phyloP scores from a whole-genome alignment of 805 yeast species.

The Candida arabinofermentans region DNA sequence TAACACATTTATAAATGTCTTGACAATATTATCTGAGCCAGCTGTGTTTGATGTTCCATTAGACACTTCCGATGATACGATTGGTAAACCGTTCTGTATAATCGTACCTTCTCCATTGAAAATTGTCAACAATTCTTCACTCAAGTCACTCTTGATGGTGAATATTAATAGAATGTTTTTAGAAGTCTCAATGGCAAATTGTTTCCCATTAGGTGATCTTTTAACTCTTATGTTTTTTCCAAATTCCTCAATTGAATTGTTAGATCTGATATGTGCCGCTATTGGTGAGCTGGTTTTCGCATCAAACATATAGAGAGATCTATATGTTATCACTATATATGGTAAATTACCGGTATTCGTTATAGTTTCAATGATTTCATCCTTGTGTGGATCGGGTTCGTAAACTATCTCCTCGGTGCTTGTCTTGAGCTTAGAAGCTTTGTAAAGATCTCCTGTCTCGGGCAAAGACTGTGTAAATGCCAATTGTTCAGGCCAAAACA shows the following conservation, averaged over 20 bases:
- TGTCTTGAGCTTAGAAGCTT: slow-evolving; percentile 9
- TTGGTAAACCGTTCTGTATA: slow-evolving; percentile 33
- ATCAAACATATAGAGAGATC: slow-evolving; percentile 37
- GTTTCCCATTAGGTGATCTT: slow-evolving; percentile 34
- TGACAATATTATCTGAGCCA: slow-evolving; percentile 16
- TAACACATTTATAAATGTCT: slow-evolving; percentile 25
- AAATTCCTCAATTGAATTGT: slow-evolving; percentile 39
- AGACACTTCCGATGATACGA: slow-evolving; percentile 10
- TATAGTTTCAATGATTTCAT: slow-evolving; percentile 30
- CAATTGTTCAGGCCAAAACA: slow-evolving; percentile 33
- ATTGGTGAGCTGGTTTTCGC: slow-evolving; percentile 43
- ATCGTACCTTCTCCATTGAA: slow-evolving; percentile 27
- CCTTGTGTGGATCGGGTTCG: slow-evolving; percentile 26
- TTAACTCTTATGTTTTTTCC: slow-evolving; percentile 42
- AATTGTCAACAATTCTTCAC: slow-evolving; percentile 29
- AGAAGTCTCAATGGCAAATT: slow-evolving; percentile 39
- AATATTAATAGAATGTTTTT: slow-evolving; percentile 39
- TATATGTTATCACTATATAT: slow-evolving; percentile 32
- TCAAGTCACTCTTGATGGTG: slow-evolving; percentile 31
- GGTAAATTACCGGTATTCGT: slow-evolving; percentile 22
- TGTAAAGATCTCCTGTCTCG: slow-evolving; percentile 18
- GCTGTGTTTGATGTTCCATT: background rate
- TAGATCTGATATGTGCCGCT: slow-evolving; percentile 42
- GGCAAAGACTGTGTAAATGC: slow-evolving; percentile 23
- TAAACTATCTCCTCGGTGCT: slow-evolving; percentile 8